phyloP scores from a whole-genome alignment of 202 grass and related monocot species.

The Eragrostis tef region DNA sequence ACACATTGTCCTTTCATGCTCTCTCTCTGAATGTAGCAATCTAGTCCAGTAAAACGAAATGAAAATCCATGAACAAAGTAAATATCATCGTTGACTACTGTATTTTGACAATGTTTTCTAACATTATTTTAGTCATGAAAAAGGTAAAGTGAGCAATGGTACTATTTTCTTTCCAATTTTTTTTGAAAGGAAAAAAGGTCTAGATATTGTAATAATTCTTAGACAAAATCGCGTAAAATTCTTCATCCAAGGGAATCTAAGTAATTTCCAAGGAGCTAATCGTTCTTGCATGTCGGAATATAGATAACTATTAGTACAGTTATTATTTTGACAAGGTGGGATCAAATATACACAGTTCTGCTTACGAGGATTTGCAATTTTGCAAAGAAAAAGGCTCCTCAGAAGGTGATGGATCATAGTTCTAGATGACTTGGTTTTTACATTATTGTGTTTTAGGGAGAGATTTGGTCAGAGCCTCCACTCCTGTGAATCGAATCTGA shows the following conservation, averaged over 20 bases:
- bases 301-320: neutral
- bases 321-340: neutral
- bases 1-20: no score
- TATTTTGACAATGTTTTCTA: neutral
- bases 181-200: neutral
- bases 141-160: neutral
- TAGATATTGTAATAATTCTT: slow-evolving; percentile 1
- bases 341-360: neutral
- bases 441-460: neutral
- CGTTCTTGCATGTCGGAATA: neutral
- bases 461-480: neutral
- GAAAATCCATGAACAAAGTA: no score
- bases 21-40: no score
- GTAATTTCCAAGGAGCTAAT: neutral
- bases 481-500: neutral
- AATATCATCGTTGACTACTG: no score
- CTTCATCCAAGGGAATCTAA: neutral
- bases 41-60: no score
- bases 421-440: neutral
- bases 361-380: neutral
- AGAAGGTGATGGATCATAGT: neutral
- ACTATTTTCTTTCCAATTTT: no score
- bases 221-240: neutral
- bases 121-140: neutral
- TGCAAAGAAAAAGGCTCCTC: slow-evolving; percentile 10